Evolutionary conservation across 2,329 filamentous ascomycete species (phyloP), one percentile per base, ranked within the genome.

Genomic region (Lachnellula arida): DNA sequence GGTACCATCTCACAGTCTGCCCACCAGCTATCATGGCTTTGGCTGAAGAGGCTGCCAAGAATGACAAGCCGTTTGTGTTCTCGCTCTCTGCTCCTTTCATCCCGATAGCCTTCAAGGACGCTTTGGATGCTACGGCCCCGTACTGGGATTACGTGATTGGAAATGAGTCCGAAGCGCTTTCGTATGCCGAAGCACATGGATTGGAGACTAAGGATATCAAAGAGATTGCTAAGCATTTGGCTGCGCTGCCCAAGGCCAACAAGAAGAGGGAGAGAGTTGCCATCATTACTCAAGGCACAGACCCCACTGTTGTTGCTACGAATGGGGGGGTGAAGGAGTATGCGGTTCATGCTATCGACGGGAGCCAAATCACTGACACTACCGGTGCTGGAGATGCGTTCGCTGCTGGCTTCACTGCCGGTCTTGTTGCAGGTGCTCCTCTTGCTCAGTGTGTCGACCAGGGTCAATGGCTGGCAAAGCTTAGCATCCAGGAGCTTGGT

Each of bases 301-400:
- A 91, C 62, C 89, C 92, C 52, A 97, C 94, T 56, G 75, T 99
- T 61, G 86, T 96, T 52, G 93, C 91, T 61, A 78, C 86, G 65
- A 86, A 89, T 75, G 84, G 84, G 71, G 80, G 84, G 59, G 78
- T 94, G 68, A 85, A 87, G 76, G 82, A 89, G 72, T 94, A 86
- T 78, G 81, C 86, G 19, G 91, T 99, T 51, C 90, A 89, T 72
- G 79, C 84, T 66, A 93, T 99, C 67, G 79, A 83, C 64, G 78
- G 82, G 72, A 81, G 83, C 50, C 78, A 89, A 76, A 97, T 99
- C 76, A 88, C 88, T 74, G 94, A 99, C 77, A 97, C 93, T 74
- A 97, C 93, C 72, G 94, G 94, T 71, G 94, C 94, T 60, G 94
- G 91, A 72, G 94, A 99, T 72, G 93, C 94, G 52, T 99, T 99